A percentile compares a stretch with the other conserved stretches of the same genome.
Evolutionary conservation across 1,139 yeast genomes (phyloP).

Genomic region (Suhomyces choctaworum): DNA sequence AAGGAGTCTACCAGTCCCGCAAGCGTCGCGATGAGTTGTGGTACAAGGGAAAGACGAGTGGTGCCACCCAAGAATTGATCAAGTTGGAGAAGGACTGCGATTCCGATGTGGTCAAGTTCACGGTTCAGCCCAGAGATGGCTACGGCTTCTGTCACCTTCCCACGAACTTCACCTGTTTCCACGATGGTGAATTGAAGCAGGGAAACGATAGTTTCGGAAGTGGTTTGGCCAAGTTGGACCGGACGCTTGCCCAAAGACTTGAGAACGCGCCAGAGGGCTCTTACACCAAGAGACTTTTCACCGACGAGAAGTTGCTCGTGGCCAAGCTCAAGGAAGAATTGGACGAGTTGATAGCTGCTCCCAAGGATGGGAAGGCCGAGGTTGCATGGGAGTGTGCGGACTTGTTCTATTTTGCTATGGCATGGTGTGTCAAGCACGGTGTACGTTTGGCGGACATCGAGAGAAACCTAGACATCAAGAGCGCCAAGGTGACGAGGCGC

Average conservation of each 20-base stretch:
- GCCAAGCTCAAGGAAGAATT: slow-evolving; percentile 96
- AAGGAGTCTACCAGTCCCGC: slow-evolving; percentile 94
- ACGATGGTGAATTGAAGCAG: slow-evolving; percentile 37
- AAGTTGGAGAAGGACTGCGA: slow-evolving; percentile 82
- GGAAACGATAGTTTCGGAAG: slow-evolving; percentile 47
- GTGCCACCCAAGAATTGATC: slow-evolving; percentile 81
- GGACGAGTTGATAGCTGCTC: slow-evolving; percentile 90
- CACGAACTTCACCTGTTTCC: slow-evolving; percentile 72
- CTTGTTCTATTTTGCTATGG: slow-evolving; percentile 82
- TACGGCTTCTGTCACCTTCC: slow-evolving; percentile 91
- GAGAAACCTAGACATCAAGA: slow-evolving; percentile 78
- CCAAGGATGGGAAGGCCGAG: slow-evolving; percentile 48
- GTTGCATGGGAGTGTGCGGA: slow-evolving; percentile 98
- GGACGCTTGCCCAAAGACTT: slow-evolving; percentile 56
- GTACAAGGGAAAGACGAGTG: slow-evolving; percentile 95
- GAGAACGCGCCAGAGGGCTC: slow-evolving; percentile 83
- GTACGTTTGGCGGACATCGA: slow-evolving; percentile 81
- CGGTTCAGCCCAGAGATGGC: slow-evolving; percentile 74
- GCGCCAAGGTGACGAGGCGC: slow-evolving; percentile 85
- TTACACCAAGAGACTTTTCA: slow-evolving; percentile 83
- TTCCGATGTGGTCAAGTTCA: slow-evolving; percentile 82
- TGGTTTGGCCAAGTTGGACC: slow-evolving; percentile 68
- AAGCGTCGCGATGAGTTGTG: slow-evolving; percentile 79
- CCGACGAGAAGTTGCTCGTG: slow-evolving; percentile 68
- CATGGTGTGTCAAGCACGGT: slow-evolving; percentile 82